A percentile compares a stretch with the other conserved stretches of the same genome.
phyloP scores from a whole-genome alignment of 768 basidiomycete genomes.

The Russula foetens region DNA sequence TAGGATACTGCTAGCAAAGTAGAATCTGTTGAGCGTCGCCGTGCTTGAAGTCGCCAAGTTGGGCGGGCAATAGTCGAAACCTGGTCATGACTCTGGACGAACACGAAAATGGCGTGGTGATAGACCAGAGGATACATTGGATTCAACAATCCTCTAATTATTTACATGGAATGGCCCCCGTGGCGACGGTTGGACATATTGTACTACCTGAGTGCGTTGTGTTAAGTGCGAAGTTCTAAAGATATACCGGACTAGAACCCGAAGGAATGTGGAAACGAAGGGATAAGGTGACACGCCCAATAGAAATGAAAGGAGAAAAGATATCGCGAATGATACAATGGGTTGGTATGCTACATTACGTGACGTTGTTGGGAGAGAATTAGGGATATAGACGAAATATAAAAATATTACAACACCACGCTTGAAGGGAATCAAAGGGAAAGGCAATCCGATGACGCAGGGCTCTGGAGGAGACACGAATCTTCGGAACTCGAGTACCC shows the following conservation, averaged over 20 bases:
- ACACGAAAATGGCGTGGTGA: background rate
- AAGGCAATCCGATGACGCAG: background rate
- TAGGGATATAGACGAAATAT: background rate
- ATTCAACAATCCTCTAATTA: background rate
- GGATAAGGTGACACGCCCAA: background rate
- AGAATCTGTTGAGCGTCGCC: background rate
- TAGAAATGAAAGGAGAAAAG: background rate
- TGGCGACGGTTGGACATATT: background rate
- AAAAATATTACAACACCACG: background rate
- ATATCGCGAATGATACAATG: slow-evolving; percentile 5
- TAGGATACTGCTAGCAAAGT: slow-evolving; percentile 24
- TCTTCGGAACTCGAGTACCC: background rate
- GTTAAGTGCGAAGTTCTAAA: background rate
- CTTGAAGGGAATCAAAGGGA: background rate
- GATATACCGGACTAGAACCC: background rate
- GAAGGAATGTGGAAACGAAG: background rate
- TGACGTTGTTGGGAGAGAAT: background rate
- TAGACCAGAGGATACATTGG: background rate
- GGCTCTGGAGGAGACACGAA: background rate
- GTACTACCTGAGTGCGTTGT: background rate
- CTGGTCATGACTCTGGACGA: too few species aligned
- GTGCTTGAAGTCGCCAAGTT: background rate
- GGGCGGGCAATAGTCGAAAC: background rate
- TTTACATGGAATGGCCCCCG: background rate
- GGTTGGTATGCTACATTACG: slow-evolving; percentile 6